Evolutionary conservation across 192 early-diverging fungal genomes (phyloP).

Genomic region (Pilobolus umbonatus): DNA sequence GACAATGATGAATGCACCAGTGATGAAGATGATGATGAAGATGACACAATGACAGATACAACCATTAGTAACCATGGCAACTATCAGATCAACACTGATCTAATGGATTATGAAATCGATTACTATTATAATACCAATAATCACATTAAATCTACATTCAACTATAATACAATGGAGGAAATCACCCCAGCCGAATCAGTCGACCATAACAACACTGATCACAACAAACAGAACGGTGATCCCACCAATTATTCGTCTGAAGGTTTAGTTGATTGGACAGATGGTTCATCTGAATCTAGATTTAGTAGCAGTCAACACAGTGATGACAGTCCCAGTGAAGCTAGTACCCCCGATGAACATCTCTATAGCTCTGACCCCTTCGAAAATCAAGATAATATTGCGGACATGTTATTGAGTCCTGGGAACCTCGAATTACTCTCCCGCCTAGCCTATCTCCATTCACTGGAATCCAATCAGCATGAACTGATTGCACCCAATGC

Average conservation of each 20-base stretch:
- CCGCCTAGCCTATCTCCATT: slow-evolving; percentile 4
- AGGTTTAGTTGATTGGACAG: no score
- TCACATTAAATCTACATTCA: neutral
- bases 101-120: slow-evolving; percentile 6
- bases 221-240: no score
- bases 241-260: no score
- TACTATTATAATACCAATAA: neutral
- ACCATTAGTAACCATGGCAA: neutral
- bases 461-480: neutral
- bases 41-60: neutral
- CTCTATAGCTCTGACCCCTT: neutral
- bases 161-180: no score
- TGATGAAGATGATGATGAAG: slow-evolving; percentile 15
- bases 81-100: slow-evolving; percentile 1
- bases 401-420: neutral
- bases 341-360: slow-evolving; percentile 14
- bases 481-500: slow-evolving; percentile 4
- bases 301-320: neutral
- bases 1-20: neutral
- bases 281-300: no score
- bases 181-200: no score
- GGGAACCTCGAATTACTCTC: neutral
- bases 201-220: no score
- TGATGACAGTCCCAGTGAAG: slow-evolving; percentile 22
- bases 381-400: neutral